Evolutionary conservation across 345 rosid genomes (phyloP), one percentile per base, ranked within the genome.

Genomic region (Mangifera indica): DNA sequence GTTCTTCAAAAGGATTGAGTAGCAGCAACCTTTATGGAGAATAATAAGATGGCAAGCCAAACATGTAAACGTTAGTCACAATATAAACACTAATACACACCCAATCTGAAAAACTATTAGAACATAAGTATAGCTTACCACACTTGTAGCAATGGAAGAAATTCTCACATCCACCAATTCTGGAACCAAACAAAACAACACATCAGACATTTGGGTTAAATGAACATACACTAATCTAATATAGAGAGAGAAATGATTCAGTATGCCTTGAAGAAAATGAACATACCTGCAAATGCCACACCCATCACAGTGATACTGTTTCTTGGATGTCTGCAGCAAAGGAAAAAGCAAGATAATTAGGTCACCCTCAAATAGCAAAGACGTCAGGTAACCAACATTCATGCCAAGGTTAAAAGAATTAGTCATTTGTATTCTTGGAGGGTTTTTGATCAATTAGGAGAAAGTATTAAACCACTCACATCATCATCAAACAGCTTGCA

Each of bases 261-360:
- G 40, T 14, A 22, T 55, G 18, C 2, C 42, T 71, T 10, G 8
- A 48, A 2, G 3, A 10, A 2, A 54, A 72, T 21, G 37, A 69
- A 24, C 58, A 75, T 81, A 93, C 98, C 98, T 91, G 96, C 98
- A 93, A 56, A 93, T 93, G 69, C 96, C 97, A 78, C 98, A 93
- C 13, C 93, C 91, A 13, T 80, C 81, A 59, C 98, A 93, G 75
- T 93, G 97, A 77, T 85, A 93, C 70, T 93, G 98, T 55, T 78
- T 82, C 84, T 91, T 91, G 2, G 91, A 83, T 14, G 82, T 82
- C 98, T 93, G 89, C 75, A 80, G 70, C 51, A 73, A 37, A 25
- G 69, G 68, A 25, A n/a, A 71, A 66, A 59, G 67, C 17, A 72
- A 48, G 58, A 72, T 63, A 22, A 51, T 63, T 40, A 65, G 48